These are phyloP conservation scores for Leccinum obscurum DNA, from an alignment of 768 basidiomycete species.

Conservation along the genomic window DNA sequence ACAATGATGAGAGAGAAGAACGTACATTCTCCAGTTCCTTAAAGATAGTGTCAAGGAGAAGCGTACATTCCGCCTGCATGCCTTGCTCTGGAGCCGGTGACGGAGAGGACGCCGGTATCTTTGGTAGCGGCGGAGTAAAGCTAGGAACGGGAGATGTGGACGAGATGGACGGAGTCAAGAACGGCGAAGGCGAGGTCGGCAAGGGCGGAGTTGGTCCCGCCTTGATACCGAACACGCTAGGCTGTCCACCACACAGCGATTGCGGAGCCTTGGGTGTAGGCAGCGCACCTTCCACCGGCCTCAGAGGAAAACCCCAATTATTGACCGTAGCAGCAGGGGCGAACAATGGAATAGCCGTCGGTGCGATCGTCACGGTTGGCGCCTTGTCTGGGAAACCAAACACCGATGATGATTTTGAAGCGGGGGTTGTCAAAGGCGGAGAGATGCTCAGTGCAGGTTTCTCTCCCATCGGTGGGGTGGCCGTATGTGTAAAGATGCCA, in stretches of 20 bases:
- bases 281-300: conserved; percentile 2
- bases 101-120: conserved; percentile 1
- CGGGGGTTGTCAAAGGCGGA: no score
- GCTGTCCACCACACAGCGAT: conserved; percentile 12
- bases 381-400: conserved; percentile 3
- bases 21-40: conserved; percentile 63
- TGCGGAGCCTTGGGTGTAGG: conserved; percentile 4
- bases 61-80: conserved; percentile 66
- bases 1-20: conserved; percentile 9
- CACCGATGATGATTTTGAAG: background rate
- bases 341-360: conserved; percentile 10
- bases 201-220: background rate
- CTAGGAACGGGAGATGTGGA: conserved; percentile 3
- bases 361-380: conserved; percentile 3
- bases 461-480: no score
- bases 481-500: no score
- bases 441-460: no score
- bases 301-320: conserved; percentile 4
- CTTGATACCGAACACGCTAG: conserved; percentile 10
- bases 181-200: conserved; percentile 6
- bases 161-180: background rate
- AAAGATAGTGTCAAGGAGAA: conserved; percentile 46
- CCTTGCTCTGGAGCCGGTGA: conserved; percentile 47
- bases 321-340: conserved; percentile 1
- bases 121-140: conserved; percentile 3